These are phyloP conservation scores for Trichomonas tenax DNA, from an alignment of 208 protist genomes.

Conservation along the genomic window DNA sequence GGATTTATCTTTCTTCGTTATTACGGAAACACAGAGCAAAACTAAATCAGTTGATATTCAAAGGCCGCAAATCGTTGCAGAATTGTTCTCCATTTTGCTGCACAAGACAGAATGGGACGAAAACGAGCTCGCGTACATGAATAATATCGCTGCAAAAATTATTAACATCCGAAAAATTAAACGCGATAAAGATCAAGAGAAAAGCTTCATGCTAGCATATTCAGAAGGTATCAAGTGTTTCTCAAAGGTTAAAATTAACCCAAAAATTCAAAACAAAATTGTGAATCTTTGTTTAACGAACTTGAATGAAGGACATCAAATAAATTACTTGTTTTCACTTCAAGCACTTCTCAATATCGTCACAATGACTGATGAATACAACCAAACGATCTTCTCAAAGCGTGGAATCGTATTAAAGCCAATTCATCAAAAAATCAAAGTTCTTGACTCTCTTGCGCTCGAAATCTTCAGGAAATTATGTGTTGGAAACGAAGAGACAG, in stretches of 20 bases:
- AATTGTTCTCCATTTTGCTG: background rate
- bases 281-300: background rate
- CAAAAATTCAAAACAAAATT: background rate
- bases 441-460: background rate
- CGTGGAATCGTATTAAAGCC: background rate
- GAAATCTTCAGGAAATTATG: background rate
- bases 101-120: background rate
- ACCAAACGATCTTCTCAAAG: background rate
- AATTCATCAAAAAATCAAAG: background rate
- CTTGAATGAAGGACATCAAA: background rate
- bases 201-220: background rate
- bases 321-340: background rate
- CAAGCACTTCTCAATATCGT: background rate
- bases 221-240: background rate
- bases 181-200: background rate
- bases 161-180: background rate
- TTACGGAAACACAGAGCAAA: background rate
- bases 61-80: background rate
- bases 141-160: background rate
- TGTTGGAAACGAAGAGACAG: background rate
- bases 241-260: background rate
- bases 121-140: background rate
- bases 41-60: background rate
- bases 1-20: background rate
- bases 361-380: background rate